Percentiles rank a stretch among this genome's conserved stretches.
Conservation (phyloP, 768 basidiomycete genomes). For the Suillus paluster region DNA sequence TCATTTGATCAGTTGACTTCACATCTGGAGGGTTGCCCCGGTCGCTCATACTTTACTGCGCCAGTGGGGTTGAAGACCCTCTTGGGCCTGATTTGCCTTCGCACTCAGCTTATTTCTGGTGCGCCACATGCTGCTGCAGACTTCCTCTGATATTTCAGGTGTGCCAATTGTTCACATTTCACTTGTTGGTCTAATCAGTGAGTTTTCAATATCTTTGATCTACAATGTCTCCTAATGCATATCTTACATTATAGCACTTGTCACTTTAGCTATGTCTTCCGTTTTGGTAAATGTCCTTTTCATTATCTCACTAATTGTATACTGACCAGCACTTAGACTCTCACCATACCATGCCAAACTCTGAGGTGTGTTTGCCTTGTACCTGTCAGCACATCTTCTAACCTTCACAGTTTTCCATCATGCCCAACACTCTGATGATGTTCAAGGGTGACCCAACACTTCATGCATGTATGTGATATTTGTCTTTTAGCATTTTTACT, state of each 20-base stretch:
- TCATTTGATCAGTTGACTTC: background rate
- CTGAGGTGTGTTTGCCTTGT: background rate
- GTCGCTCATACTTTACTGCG: no score
- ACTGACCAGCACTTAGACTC: no score
- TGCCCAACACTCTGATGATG: background rate
- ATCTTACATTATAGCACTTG: background rate
- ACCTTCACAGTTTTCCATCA: background rate
- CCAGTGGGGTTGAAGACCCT: no score
- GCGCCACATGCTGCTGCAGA: background rate
- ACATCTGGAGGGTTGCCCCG: no score
- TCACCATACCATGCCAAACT: background rate
- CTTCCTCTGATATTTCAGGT: background rate
- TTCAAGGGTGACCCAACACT: background rate
- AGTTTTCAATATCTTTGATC: background rate
- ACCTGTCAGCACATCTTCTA: background rate
- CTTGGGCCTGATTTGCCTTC: background rate
- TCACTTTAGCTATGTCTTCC: background rate
- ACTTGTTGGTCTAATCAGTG: background rate
- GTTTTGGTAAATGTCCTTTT: background rate
- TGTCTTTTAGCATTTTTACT: background rate
- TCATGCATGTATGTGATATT: background rate
- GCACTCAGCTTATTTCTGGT: background rate
- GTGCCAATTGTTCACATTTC: background rate
- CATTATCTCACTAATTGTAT: background rate
- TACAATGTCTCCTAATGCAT: background rate